These are phyloP conservation scores for Shiraia bambusicola DNA, from an alignment of 2,329 filamentous ascomycete species.

Conservation along the genomic window DNA sequence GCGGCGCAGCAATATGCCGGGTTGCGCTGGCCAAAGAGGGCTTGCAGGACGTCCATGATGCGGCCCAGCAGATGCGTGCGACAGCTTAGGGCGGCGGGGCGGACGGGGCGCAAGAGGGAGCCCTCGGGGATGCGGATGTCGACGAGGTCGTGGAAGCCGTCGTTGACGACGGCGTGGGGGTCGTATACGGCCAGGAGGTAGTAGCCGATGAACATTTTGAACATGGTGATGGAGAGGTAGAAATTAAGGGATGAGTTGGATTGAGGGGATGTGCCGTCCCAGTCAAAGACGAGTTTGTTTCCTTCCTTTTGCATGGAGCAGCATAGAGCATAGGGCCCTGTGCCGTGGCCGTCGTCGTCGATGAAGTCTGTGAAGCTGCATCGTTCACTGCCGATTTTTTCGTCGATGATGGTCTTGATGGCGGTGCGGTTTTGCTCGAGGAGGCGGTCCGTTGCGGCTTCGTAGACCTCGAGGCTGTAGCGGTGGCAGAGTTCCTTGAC, in stretches of 20 bases:
- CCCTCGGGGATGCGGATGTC: conserved; percentile 52
- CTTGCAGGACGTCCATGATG: conserved; percentile 54
- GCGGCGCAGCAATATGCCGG: conserved; percentile 51
- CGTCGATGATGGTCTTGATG: conserved; percentile 50
- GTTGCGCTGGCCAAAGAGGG: conserved; percentile 52
- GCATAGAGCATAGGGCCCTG: conserved; percentile 50
- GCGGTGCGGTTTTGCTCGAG: conserved; percentile 49
- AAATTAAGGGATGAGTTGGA: conserved; percentile 52
- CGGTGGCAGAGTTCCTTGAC: conserved; percentile 50
- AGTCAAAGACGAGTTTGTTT: conserved; percentile 51
- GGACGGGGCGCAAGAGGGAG: conserved; percentile 49
- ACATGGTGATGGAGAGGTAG: conserved; percentile 53
- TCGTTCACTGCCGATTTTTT: conserved; percentile 47
- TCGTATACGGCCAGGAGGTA: conserved; percentile 53
- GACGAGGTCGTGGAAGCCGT: conserved; percentile 54
- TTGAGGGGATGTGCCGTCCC: conserved; percentile 52
- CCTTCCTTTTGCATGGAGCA: conserved; percentile 52
- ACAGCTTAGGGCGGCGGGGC: conserved; percentile 52
- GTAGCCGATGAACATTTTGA: conserved; percentile 56
- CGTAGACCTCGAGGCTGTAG: conserved; percentile 50
- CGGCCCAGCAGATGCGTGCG: conserved; percentile 53
- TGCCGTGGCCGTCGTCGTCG: conserved; percentile 51
- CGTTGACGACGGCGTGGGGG: conserved; percentile 53
- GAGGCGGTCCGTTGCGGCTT: conserved; percentile 49
- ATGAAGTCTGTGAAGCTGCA: conserved; percentile 53